Percentiles rank a stretch among this genome's conserved stretches.
Evolutionary conservation across 306 rosid genomes (phyloP).

Genomic region (Mimosa pudica): DNA sequence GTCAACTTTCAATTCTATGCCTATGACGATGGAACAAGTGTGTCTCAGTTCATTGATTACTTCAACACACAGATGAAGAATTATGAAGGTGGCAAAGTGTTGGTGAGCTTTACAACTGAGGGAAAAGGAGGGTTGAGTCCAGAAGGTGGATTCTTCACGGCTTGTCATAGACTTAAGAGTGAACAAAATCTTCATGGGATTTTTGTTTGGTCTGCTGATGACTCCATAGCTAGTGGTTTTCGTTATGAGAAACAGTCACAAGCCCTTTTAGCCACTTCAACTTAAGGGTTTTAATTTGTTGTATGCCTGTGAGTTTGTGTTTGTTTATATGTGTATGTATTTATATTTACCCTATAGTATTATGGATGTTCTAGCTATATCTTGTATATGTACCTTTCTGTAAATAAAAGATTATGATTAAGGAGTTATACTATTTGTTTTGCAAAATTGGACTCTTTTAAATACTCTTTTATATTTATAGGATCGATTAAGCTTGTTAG

Average conservation of each 20-base stretch:
- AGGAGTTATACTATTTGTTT: not conserved
- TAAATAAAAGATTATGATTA: not conserved
- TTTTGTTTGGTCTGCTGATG: slow-evolving; percentile 87
- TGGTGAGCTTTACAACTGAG: slow-evolving; percentile 66
- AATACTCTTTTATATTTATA: not conserved
- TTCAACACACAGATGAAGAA: slow-evolving; percentile 63
- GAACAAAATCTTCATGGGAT: slow-evolving; percentile 64
- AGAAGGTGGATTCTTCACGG: slow-evolving; percentile 59
- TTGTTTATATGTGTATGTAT: not conserved
- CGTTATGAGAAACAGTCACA: slow-evolving; percentile 74
- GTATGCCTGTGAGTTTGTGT: not conserved
- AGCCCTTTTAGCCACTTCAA: slow-evolving; percentile 51
- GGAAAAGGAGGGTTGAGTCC: slow-evolving; percentile 69
- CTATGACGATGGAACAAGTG: slow-evolving; percentile 64
- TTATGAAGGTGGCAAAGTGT: slow-evolving; percentile 63
- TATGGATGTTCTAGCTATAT: not conserved
- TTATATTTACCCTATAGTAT: not conserved
- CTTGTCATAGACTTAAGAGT: slow-evolving; percentile 53
- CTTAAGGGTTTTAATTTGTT: not conserved
- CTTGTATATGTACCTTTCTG: not conserved
- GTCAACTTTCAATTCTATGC: slow-evolving; percentile 90
- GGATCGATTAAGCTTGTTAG: not conserved
- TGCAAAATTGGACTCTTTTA: not conserved
- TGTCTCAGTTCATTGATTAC: slow-evolving; percentile 54
- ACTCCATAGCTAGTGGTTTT: slow-evolving; percentile 62